A percentile compares a stretch with the other conserved stretches of the same genome.
Conservation (phyloP, 73 alveolate genomes). For the Durusdinium trenchii region DNA sequence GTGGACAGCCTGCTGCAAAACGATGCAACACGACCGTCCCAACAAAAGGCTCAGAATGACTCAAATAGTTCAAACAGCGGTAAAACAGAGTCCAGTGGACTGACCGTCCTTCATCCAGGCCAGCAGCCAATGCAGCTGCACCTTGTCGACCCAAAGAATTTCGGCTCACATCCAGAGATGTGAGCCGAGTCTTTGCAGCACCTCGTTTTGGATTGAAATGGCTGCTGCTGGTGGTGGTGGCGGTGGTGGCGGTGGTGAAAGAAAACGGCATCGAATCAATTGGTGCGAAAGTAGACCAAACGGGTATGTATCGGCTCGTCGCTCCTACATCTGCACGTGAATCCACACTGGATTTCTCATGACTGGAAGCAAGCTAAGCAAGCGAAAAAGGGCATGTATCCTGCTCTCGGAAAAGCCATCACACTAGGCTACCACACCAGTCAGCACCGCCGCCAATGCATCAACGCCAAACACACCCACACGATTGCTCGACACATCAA, state of each 20-base stretch:
- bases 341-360: too few species aligned
- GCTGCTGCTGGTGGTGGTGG: background rate
- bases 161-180: slow-evolving; percentile 61
- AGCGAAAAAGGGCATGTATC: too few species aligned
- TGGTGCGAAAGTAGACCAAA: too few species aligned
- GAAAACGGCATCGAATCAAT: too few species aligned
- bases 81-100: too few species aligned
- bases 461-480: slow-evolving; percentile 56
- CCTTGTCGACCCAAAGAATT: slow-evolving; percentile 71
- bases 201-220: background rate
- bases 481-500: slow-evolving; percentile 62
- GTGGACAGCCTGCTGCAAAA: slow-evolving; percentile 23
- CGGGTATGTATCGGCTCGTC: too few species aligned
- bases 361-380: too few species aligned
- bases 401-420: too few species aligned
- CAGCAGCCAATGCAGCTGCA: slow-evolving; percentile 62
- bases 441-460: slow-evolving; percentile 54
- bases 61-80: too few species aligned
- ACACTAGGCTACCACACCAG: slow-evolving; percentile 51
- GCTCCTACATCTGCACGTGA: too few species aligned
- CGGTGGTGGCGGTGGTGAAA: background rate
- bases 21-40: background rate
- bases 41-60: background rate
- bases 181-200: slow-evolving; percentile 35
- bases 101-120: slow-evolving; percentile 60